Base-by-base conservation (phyloP, 2,329 filamentous ascomycete species). In the Fusarium secorum region DNA sequence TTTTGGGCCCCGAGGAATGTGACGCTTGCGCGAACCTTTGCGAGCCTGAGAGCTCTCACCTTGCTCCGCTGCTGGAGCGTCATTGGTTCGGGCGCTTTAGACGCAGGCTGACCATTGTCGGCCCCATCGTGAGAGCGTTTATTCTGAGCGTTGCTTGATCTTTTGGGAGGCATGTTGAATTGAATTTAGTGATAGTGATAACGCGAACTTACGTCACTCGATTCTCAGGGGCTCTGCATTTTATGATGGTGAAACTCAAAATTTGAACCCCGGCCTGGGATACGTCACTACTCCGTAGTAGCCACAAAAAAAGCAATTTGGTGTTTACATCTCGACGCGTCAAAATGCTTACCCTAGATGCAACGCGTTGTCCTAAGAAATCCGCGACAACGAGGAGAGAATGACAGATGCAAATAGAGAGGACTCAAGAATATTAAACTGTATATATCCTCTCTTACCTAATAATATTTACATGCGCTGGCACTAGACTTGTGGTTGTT, bases 1-100 rank as follows among this genome's bases (percentile, higher is more conserved):
- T 5, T 73, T 68, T 1, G 73, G 73, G 1, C 71, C 69, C 5
- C 28, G 32, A 2, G 55, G 41, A 14, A 71, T 56, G 2, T 35
- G 71, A 24, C 60, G 70, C 38, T 51, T 42, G 11, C 51, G 51
- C 3, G 53, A 33, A 5, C 35, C 26, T 22, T 45, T 30, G 7
- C 7, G 38, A 3, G 9, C 14, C 17, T 57, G 46, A 20, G 58
- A 20, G 9, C 20, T 46, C 20, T 52, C 42, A 3, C 24, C 57
- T 22, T 46, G 26, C 7, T 62, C 17, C 35, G 15, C 33, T 35
- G 8, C 15, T 1, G 33, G 24, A 4, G 35, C 32, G 14, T 60
- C 36, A 9, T 26, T 38, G 2, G 45, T 61, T 46, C 51, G 53
- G 22, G 66, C 54, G 9, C 51, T 52, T 64, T 70, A 11, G 66